Evolutionary conservation across 768 basidiomycete species (phyloP).

Genomic region (Lentinula boryana): DNA sequence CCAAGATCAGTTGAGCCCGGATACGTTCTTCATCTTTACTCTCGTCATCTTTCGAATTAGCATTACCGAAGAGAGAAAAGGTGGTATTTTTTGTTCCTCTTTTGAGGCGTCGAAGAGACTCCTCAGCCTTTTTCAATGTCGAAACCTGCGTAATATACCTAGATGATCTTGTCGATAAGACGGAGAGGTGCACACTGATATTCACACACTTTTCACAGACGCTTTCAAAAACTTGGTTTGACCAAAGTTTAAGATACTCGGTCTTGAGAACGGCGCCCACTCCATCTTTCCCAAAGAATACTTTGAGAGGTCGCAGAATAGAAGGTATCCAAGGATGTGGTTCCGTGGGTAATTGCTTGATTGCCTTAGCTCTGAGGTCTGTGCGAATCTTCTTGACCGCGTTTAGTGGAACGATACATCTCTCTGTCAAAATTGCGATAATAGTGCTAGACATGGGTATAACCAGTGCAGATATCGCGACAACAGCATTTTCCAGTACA

Average conservation of each 20-base stretch:
- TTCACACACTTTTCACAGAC: conserved; percentile 55
- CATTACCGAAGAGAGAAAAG: conserved; percentile 73
- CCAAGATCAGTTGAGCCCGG: conserved; percentile 73
- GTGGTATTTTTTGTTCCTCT: conserved; percentile 67
- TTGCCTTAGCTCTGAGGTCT: conserved; percentile 83
- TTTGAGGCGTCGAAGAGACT: conserved; percentile 78
- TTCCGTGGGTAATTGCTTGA: conserved; percentile 63
- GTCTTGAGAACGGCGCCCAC: conserved; percentile 55
- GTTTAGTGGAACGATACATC: conserved; percentile 81
- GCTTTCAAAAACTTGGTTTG: conserved; percentile 62
- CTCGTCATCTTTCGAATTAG: conserved; percentile 44
- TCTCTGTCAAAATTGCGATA: conserved; percentile 60
- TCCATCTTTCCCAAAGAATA: conserved; percentile 65
- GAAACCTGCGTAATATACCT: conserved; percentile 80
- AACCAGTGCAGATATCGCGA: conserved; percentile 43
- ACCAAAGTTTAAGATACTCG: conserved; percentile 42
- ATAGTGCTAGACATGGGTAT: conserved; percentile 59
- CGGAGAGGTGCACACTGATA: background rate
- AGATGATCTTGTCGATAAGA: background rate
- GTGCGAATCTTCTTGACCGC: conserved; percentile 85
- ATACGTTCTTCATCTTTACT: conserved; percentile 87
- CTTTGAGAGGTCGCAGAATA: conserved; percentile 74
- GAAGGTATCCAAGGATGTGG: conserved; percentile 83
- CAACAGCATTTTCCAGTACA: conserved; percentile 49
- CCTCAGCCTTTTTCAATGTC: conserved; percentile 89